phyloP scores from a whole-genome alignment of 805 yeast species.

The Lipomyces spencermartinsiae region DNA sequence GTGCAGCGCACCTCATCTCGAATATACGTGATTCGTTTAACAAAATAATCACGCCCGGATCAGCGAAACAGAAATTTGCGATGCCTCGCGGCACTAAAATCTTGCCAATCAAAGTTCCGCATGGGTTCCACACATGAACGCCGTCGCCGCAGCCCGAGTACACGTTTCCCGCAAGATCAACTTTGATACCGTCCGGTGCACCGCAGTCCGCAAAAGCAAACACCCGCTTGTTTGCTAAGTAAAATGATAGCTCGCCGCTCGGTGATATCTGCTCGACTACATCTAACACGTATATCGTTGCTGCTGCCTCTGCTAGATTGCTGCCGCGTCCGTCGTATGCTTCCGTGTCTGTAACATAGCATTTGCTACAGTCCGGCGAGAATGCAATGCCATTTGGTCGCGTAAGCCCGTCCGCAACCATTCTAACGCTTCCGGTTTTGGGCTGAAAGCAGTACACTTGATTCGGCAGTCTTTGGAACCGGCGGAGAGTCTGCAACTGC shows the following conservation, averaged over 20 bases:
- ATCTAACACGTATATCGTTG: slow-evolving; percentile 42
- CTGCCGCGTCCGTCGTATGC: slow-evolving; percentile 32
- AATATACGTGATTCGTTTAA: slow-evolving; percentile 39
- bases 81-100: slow-evolving; percentile 39
- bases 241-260: slow-evolving; percentile 19
- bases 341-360: slow-evolving; percentile 58
- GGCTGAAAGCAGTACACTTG: slow-evolving; percentile 53
- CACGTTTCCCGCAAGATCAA: slow-evolving; percentile 41
- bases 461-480: slow-evolving; percentile 35
- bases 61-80: slow-evolving; percentile 42
- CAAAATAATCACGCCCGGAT: slow-evolving; percentile 38
- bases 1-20: slow-evolving; percentile 29
- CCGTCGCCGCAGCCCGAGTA: slow-evolving; percentile 43
- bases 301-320: slow-evolving; percentile 15
- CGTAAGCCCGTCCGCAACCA: slow-evolving; percentile 50
- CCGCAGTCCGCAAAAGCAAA: slow-evolving; percentile 41
- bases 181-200: slow-evolving; percentile 43
- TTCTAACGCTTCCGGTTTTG: slow-evolving; percentile 28
- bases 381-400: slow-evolving; percentile 80
- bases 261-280: slow-evolving; percentile 28
- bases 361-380: slow-evolving; percentile 48
- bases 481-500: slow-evolving; percentile 34
- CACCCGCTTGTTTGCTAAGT: slow-evolving; percentile 38
- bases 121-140: slow-evolving; percentile 41
- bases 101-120: slow-evolving; percentile 40